Conservation (phyloP, 139 green algal species). For the Chlorella vulgaris region DNA sequence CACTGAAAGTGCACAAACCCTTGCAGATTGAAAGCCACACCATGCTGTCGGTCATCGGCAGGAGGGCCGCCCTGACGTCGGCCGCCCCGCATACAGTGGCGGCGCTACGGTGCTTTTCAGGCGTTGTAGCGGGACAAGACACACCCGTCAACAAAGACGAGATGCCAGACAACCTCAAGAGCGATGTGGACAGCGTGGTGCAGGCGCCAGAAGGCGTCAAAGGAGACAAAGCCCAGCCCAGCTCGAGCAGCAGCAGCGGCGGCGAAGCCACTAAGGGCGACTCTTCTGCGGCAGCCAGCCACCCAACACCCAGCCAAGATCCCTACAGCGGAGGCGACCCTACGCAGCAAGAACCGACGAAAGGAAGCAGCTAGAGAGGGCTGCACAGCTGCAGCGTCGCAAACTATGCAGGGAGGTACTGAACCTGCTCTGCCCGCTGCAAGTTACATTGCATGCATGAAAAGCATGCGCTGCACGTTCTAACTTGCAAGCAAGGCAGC, state of each 20-base stretch:
- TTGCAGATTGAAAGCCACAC: too few species aligned
- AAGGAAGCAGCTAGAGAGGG: background rate
- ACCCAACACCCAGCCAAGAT: background rate
- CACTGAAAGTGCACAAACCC: too few species aligned
- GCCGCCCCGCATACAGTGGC: background rate
- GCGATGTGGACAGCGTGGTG: too few species aligned
- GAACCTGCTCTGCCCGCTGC: too few species aligned
- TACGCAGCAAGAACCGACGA: background rate
- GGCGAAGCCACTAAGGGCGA: background rate
- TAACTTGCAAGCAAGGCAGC: too few species aligned
- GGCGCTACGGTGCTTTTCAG: background rate
- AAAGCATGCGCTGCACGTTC: too few species aligned
- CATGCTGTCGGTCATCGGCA: background rate
- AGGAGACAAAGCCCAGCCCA: too few species aligned
- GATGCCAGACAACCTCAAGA: background rate
- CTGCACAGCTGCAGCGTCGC: background rate
- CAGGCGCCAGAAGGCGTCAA: too few species aligned
- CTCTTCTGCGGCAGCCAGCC: background rate
- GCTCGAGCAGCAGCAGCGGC: background rate
- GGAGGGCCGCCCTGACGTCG: background rate
- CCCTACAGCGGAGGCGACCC: background rate
- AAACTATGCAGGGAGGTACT: too few species aligned
- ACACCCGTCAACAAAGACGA: background rate
- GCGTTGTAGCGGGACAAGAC: constrained; percentile 3
- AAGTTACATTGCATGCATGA: too few species aligned